phyloP scores from a whole-genome alignment of 306 rosid genomes.

The Vigna trinervia region DNA sequence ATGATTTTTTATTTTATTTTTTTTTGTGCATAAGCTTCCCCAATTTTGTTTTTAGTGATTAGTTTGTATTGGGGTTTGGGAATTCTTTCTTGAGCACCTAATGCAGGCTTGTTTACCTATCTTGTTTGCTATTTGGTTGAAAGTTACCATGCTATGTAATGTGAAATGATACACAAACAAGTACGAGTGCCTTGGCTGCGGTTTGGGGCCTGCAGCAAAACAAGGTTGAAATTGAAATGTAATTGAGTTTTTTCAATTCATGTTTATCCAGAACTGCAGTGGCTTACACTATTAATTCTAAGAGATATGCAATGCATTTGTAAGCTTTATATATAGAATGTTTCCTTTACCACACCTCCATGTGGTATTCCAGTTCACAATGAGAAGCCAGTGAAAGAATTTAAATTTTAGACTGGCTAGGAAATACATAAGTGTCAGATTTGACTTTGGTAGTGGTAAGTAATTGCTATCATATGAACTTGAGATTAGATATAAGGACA shows the following conservation, averaged over 20 bases:
- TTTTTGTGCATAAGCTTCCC: slow-evolving; percentile 20
- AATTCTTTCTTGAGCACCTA: slow-evolving; percentile 14
- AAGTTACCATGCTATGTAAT: slow-evolving; percentile 30
- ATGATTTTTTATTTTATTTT: no score
- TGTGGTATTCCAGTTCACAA: slow-evolving; percentile 11
- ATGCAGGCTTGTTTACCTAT: slow-evolving; percentile 30
- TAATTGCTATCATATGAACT: slow-evolving; percentile 16
- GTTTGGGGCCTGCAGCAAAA: slow-evolving; percentile 29
- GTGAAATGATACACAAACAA: slow-evolving; percentile 4
- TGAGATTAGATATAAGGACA: slow-evolving; percentile 9
- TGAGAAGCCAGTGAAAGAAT: not conserved
- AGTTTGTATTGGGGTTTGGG: slow-evolving; percentile 10
- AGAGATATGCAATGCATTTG: not conserved
- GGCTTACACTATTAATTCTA: slow-evolving; percentile 3
- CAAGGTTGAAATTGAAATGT: slow-evolving; percentile 40
- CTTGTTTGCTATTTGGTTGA: not conserved
- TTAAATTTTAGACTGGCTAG: slow-evolving; percentile 14
- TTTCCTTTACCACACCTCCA: not conserved
- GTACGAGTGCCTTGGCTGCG: not conserved
- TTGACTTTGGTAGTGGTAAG: not conserved
- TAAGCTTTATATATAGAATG: not conserved
- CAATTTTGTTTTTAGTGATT: slow-evolving; percentile 28
- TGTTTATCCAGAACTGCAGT: not conserved
- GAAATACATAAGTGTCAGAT: not conserved
- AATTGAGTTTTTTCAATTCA: slow-evolving; percentile 16